phyloP scores from a whole-genome alignment of 805 yeast genomes.

The Candida nanaspora region DNA sequence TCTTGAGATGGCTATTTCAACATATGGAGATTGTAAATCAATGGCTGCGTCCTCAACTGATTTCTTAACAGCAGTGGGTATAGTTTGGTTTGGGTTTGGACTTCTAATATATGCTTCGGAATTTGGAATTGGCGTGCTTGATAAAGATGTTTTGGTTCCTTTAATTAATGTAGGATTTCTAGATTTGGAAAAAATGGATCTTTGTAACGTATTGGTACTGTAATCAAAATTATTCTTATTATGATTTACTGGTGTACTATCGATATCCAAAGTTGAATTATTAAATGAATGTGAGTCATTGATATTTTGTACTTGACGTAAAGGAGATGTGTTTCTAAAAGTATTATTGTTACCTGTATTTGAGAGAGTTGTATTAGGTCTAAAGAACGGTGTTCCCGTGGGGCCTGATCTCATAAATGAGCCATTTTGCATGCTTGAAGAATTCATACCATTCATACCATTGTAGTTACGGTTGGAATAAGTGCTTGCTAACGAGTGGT shows the following conservation, averaged over 20 bases:
- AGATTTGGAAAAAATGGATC: conserved; percentile 15
- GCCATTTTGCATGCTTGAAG: background rate
- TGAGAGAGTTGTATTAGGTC: background rate
- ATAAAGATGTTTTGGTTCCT: background rate
- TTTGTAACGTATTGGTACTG: conserved; percentile 4
- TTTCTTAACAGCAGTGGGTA: no score
- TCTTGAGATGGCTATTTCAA: conserved; percentile 36
- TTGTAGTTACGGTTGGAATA: background rate
- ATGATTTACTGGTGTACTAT: background rate
- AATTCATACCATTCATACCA: background rate
- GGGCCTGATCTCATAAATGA: background rate
- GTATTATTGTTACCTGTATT: background rate
- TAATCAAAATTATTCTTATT: background rate
- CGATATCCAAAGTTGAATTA: background rate
- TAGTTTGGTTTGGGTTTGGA: no score
- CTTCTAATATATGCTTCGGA: no score
- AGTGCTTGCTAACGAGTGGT: conserved; percentile 1
- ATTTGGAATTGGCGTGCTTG: background rate
- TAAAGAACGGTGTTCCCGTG: background rate
- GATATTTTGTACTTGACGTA: background rate
- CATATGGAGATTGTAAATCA: conserved; percentile 35
- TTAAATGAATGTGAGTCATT: background rate
- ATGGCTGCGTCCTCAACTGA: conserved; percentile 6
- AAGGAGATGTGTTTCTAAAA: background rate
- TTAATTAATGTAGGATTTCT: conserved; percentile 5